Evolutionary conservation across 2,329 filamentous ascomycete species (phyloP).

Genomic region (Colletotrichum sp.): DNA sequence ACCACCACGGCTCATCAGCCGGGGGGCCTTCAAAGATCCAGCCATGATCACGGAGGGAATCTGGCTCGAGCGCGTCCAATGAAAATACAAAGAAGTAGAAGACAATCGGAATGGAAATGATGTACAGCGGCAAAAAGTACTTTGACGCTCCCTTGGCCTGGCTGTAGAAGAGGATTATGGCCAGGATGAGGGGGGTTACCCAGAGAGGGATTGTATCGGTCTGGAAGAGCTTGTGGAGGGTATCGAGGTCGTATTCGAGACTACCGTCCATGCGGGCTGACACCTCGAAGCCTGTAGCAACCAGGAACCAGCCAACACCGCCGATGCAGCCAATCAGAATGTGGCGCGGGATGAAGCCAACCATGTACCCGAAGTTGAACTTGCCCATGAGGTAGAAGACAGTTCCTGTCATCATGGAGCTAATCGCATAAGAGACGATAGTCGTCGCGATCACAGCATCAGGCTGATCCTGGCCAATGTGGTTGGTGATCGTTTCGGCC

Average conservation of each 20-base stretch:
- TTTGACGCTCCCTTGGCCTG: slow-evolving; percentile 81
- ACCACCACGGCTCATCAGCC: slow-evolving; percentile 90
- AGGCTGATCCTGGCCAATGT: slow-evolving; percentile 79
- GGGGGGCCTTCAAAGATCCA: slow-evolving; percentile 94
- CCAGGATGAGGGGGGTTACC: slow-evolving; percentile 79
- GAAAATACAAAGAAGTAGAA: slow-evolving; percentile 81
- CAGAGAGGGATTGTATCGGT: slow-evolving; percentile 81
- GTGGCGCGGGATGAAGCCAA: slow-evolving; percentile 95
- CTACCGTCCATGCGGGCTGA: slow-evolving; percentile 87
- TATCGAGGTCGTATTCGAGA: slow-evolving; percentile 80
- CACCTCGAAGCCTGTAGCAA: slow-evolving; percentile 92
- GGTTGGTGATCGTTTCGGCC: slow-evolving; percentile 83
- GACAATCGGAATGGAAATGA: slow-evolving; percentile 75
- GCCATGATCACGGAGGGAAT: slow-evolving; percentile 71
- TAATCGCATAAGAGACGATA: slow-evolving; percentile 88
- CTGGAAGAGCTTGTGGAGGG: slow-evolving; percentile 75
- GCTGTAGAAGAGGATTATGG: slow-evolving; percentile 76
- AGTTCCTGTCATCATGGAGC: slow-evolving; percentile 86
- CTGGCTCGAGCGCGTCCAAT: slow-evolving; percentile 70
- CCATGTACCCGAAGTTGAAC: slow-evolving; percentile 87
- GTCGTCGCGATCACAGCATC: slow-evolving; percentile 93
- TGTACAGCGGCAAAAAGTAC: slow-evolving; percentile 86
- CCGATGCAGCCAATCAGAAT: slow-evolving; percentile 98
- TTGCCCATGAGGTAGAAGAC: slow-evolving; percentile 92
- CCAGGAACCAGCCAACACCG: slow-evolving; percentile 93